Conservation (phyloP, 2,329 filamentous ascomycete species). For the Arachnopeziza araneosa region DNA sequence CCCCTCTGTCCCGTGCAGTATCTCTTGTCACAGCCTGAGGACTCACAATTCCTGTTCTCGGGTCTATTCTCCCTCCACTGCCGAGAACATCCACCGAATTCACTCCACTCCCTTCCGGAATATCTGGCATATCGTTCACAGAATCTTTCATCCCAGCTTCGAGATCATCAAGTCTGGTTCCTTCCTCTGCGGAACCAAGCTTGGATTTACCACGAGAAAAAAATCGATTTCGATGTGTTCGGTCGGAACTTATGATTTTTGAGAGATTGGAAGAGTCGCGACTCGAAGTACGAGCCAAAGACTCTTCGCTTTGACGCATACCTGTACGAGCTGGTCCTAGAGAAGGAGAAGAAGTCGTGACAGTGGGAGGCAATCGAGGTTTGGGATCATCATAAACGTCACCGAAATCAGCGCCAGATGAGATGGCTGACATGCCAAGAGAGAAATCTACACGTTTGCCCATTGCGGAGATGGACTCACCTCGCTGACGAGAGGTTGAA, state of each 20-base stretch:
- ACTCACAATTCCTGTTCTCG: conserved; percentile 29
- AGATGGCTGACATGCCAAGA: conserved; percentile 57
- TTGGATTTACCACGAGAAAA: conserved; percentile 44
- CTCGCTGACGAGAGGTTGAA: conserved; percentile 41
- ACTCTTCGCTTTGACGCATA: conserved; percentile 13
- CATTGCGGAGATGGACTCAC: conserved; percentile 52
- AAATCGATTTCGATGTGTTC: conserved; percentile 54
- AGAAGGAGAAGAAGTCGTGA: conserved; percentile 31
- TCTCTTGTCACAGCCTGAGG: conserved; percentile 27
- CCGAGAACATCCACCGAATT: background rate
- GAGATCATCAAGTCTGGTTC: conserved; percentile 24
- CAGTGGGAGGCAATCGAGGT: conserved; percentile 34
- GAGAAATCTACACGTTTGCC: conserved; percentile 65
- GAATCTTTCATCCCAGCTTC: conserved; percentile 23
- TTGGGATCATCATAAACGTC: conserved; percentile 58
- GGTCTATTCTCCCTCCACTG: conserved; percentile 22
- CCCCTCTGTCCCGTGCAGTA: conserved; percentile 19
- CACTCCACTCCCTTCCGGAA: background rate
- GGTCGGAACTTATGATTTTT: conserved; percentile 22
- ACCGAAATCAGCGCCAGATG: conserved; percentile 51
- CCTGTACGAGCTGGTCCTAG: conserved; percentile 5
- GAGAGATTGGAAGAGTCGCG: conserved; percentile 18
- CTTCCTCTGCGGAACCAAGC: conserved; percentile 22
- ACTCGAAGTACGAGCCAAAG: conserved; percentile 23
- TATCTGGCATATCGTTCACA: conserved; percentile 40